Conservation (phyloP, 306 rosid species). For the Ochetophila trinervis region DNA sequence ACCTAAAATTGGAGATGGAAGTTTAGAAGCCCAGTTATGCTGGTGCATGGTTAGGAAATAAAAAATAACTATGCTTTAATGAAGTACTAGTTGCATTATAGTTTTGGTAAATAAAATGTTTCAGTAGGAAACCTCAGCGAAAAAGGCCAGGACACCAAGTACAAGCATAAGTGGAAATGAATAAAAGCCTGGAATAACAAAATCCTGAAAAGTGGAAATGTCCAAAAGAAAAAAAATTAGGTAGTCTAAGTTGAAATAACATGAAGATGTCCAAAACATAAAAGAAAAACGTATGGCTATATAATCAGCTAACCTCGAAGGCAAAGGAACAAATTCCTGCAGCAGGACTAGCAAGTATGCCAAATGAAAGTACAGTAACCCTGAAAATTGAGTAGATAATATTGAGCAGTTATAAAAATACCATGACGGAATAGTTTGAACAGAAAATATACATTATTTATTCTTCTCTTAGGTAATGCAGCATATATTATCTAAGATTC, state of each 20-base stretch:
- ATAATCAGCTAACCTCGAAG: slow-evolving; percentile 52
- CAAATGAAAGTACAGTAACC: slow-evolving; percentile 66
- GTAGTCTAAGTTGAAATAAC: not conserved
- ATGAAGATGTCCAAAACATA: not conserved
- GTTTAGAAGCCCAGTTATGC: slow-evolving; percentile 9
- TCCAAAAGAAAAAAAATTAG: not conserved
- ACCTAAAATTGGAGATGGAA: slow-evolving; percentile 40
- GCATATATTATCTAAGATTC: not conserved
- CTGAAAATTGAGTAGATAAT: slow-evolving; percentile 36
- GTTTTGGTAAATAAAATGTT: not conserved
- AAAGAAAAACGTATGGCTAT: slow-evolving; percentile 3
- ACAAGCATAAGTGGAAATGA: slow-evolving; percentile 51
- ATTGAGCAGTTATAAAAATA: not conserved
- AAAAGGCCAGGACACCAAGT: slow-evolving; percentile 60
- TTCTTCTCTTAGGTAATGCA: not conserved
- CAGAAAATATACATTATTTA: not conserved
- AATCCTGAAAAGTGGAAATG: slow-evolving; percentile 44
- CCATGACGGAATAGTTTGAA: not conserved
- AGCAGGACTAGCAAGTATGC: slow-evolving; percentile 57
- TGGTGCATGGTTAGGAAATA: not conserved
- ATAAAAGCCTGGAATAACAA: slow-evolving; percentile 54
- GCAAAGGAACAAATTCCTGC: slow-evolving; percentile 52
- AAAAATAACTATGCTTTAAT: not conserved
- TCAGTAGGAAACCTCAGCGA: slow-evolving; percentile 63
- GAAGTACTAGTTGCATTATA: not conserved